phyloP scores from a whole-genome alignment of 1,139 yeast genomes.

The Hansenula lynferdii region DNA sequence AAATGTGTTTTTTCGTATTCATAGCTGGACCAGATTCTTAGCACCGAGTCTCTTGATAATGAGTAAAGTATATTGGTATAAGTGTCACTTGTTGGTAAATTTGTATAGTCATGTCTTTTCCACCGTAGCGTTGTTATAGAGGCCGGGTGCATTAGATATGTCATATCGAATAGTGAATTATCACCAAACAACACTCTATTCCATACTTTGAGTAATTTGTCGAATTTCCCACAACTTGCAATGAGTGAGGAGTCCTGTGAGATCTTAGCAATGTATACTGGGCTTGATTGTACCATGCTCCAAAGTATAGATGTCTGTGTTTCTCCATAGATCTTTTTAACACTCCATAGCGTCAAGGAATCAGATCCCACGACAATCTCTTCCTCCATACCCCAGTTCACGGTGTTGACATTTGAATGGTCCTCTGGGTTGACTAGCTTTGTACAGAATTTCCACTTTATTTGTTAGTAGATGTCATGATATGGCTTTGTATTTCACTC shows the following conservation, averaged over 20 bases:
- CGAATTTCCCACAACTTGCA: constrained; percentile 59
- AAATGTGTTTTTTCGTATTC: constrained; percentile 55
- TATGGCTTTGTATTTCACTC: constrained; percentile 4
- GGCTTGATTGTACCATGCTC: constrained; percentile 50
- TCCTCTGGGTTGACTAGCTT: constrained; percentile 30
- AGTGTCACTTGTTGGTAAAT: constrained; percentile 12
- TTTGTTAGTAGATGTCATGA: constrained; percentile 35
- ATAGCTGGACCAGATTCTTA: constrained; percentile 73
- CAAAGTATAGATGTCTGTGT: constrained; percentile 40
- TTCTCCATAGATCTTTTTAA: constrained; percentile 42
- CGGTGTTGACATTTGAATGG: constrained; percentile 37
- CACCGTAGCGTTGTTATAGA: constrained; percentile 53
- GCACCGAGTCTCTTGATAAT: constrained; percentile 31
- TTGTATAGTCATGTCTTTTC: constrained; percentile 32
- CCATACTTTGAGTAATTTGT: constrained; percentile 74
- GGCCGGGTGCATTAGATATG: constrained; percentile 61
- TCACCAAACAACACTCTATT: constrained; percentile 68
- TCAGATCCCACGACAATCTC: constrained; percentile 63
- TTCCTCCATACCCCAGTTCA: constrained; percentile 65
- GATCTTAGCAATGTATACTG: constrained; percentile 48
- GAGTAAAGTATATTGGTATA: constrained; percentile 21
- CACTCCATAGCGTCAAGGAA: constrained; percentile 48
- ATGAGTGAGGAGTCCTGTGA: constrained; percentile 65
- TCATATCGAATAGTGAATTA: constrained; percentile 64
- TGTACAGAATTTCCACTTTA: constrained; percentile 44